Percentiles rank a stretch among this genome's conserved stretches.
Evolutionary conservation across 106 monocot genomes (phyloP).

Genomic region (Alisma plantagoaquatica): DNA sequence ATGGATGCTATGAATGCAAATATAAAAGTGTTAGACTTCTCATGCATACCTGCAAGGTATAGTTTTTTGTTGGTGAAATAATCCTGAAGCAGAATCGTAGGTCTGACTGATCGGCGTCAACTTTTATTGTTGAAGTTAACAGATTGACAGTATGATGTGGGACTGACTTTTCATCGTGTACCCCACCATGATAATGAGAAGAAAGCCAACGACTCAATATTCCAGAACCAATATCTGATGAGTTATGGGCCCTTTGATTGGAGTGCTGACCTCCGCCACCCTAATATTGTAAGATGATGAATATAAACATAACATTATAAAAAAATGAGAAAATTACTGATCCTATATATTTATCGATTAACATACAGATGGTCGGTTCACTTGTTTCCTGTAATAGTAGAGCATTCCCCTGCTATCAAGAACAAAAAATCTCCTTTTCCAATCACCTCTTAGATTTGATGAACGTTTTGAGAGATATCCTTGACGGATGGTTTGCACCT

Average conservation of each 20-base stretch:
- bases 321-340: not conserved
- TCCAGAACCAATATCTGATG: constrained; percentile 79
- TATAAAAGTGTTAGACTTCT: no score
- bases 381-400: constrained; percentile 96
- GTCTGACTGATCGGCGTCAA: constrained; percentile 99
- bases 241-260: constrained; percentile 51
- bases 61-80: constrained; percentile 94
- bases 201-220: constrained; percentile 94
- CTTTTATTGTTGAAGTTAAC: constrained; percentile 96
- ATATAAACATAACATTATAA: not conserved
- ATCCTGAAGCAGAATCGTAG: constrained; percentile 98
- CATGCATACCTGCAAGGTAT: constrained; percentile 95
- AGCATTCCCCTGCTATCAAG: constrained; percentile 99
- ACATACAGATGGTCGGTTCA: constrained; percentile 82
- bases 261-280: constrained; percentile 47
- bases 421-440: constrained; percentile 99
- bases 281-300: constrained; percentile 14
- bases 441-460: constrained; percentile 96
- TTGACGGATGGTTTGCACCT: constrained; percentile 99
- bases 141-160: constrained; percentile 96
- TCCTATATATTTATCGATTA: no score
- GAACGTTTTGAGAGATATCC: constrained; percentile 99
- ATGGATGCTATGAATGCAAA: no score
- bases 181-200: constrained; percentile 91
- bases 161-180: constrained; percentile 96